Evolutionary conservation across 495 filamentous ascomycete species (phyloP).

Genomic region (Corynascus novoguineensis): DNA sequence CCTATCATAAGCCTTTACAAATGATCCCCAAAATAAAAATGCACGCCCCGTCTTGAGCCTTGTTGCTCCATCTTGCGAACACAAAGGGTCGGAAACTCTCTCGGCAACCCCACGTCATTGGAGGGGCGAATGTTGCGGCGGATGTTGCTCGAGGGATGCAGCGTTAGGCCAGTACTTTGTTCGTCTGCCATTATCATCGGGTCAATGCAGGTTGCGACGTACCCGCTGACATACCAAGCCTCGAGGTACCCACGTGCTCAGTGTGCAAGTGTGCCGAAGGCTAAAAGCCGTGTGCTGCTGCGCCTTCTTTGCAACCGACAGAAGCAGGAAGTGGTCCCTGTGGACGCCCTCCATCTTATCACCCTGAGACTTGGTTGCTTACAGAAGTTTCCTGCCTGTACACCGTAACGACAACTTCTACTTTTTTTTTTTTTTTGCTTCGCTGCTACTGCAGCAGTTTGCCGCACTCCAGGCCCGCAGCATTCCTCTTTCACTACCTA

Average conservation of each 20-base stretch:
- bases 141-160: not conserved
- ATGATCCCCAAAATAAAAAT: too few relatives aligned
- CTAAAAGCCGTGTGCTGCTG: constrained; percentile 11
- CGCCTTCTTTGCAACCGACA: constrained; percentile 8
- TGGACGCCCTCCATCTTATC: not conserved
- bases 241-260: constrained; percentile 6
- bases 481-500: not conserved
- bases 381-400: not conserved
- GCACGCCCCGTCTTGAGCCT: not conserved
- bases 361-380: not conserved
- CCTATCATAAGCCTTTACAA: too few relatives aligned
- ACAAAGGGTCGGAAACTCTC: not conserved
- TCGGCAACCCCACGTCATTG: constrained; percentile 23
- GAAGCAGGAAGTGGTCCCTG: not conserved
- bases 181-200: not conserved
- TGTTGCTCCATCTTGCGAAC: not conserved
- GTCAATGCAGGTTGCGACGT: not conserved
- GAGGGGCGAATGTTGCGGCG: constrained; percentile 12
- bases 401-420: not conserved
- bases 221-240: constrained; percentile 1
- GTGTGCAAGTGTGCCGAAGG: not conserved
- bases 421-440: too few relatives aligned
- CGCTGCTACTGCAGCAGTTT: not conserved
- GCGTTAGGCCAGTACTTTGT: not conserved
- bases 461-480: not conserved